Evolutionary conservation across 345 rosid genomes (phyloP), one percentile per base, ranked within the genome.

Genomic region (thale cress (Arabidopsis thaliana)): DNA sequence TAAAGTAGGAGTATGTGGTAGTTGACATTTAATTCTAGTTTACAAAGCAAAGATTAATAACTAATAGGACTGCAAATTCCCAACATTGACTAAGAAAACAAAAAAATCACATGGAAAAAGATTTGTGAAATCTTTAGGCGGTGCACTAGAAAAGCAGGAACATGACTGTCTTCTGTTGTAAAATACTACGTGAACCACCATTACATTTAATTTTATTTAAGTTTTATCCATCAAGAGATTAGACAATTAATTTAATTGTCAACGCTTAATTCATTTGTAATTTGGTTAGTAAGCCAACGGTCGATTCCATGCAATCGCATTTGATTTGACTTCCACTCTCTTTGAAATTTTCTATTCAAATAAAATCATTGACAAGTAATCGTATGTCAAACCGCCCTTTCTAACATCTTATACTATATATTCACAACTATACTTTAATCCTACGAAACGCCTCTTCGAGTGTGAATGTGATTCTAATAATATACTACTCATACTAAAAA

Each of bases 111-210:
- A 71, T 78, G 77, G 77, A 77, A 65, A 76, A 65, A 78, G 81
- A 78, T 78, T 78, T 78, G 72, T 65, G 81, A 78, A 78, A 78
- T 78, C 76, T 77, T 71, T 50, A 20, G 81, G 77, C 73, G 77
- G 81, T 78, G 81, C 81, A 71, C 62, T 71, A 71, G 5, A 58
- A 71, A 49, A n/a, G 68, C 77, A 77, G 80, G 80, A 77, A 77
- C 80, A 71, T 64, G 80, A 65, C 76, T 65, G 67, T 57, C 76
- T 71, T 77, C 59, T 65, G 76, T 71, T 77, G 80, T 57, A 77
- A 63, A 63, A 28, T 64, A 70, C 59, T 69, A 44, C 65, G 46
- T 34, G 58, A 52, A 62, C 67, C 50, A 70, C 46, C 20, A 64
- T 48, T 53, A 42, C 50, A 63, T 69, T 51, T 53, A 59, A 38